Evolutionary conservation across 257 asterid genomes (phyloP), one percentile per base, ranked within the genome.

Genomic region (Marsdenia floribunda): DNA sequence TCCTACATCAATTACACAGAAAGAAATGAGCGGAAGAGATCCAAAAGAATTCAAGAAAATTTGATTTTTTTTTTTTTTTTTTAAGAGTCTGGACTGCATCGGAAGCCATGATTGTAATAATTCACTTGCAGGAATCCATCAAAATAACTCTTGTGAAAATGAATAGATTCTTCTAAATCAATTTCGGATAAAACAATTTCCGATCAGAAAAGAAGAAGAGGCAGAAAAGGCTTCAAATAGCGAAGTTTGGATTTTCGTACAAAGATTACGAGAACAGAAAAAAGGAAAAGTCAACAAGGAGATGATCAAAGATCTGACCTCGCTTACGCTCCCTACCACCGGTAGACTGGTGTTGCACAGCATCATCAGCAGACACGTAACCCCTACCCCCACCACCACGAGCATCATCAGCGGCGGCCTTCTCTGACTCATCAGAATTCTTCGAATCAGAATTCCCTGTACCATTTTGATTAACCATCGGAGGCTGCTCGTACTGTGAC

Each of bases 331-430:
- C 96, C 68, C 97, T 90, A 55, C 70, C 80, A n/a, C 83, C 85
- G 82, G 73, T 85, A 50, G 88, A 60, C 19, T 81, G 90, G 37
- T 70, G 89, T 18, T 84, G 84, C 64, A 80, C 80, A 63, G 91
- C 95, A 29, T 93, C 98, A 49, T 84, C 93, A 37, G 97, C 97
- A 58, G 98, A 87, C 35, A 91, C 96, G 70, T 93, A 91, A 19
- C 93, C 89, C 44, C 68, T 84, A 64, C 70, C 82, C 37, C 49
- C 82, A 14, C 60, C 78, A 4, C 71, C 83, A 50, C 22, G 46
- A 5, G 71, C 49, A 60, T 68, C 83, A 38, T 76, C 83, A 76
- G 73, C 84, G 37, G 79, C 82, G 54, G 29, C 68, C 86, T 79
- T 85, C 13, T 79, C 77, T 44, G 80, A 70, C 65, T 83, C 86